Conservation (phyloP, 83 land plant species). For the Picea engelmannii region DNA sequence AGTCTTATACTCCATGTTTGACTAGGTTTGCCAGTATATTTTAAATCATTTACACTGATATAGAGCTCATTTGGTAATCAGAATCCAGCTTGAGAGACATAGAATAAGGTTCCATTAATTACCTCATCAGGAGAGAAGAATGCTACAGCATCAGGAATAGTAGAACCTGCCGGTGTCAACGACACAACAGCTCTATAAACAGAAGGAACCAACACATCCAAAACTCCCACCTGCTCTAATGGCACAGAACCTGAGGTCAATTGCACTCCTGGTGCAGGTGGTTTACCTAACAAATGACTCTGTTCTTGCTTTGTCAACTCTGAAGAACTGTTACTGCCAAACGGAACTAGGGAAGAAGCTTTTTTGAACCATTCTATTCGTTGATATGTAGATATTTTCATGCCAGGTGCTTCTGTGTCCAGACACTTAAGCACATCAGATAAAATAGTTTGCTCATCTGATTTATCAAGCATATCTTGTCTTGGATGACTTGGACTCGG, state of each 20-base stretch:
- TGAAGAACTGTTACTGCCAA: constrained; percentile 19
- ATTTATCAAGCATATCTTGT: constrained; percentile 19
- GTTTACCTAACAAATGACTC: constrained; percentile 27
- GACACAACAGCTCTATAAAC: constrained; percentile 86
- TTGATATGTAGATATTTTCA: constrained; percentile 60
- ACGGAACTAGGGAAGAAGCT: constrained; percentile 40
- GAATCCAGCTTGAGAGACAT: background rate
- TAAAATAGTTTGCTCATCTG: constrained; percentile 31
- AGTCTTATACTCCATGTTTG: background rate
- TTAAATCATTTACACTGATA: background rate
- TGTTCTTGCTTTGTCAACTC: constrained; percentile 32
- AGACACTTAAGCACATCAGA: constrained; percentile 49
- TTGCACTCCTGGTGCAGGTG: constrained; percentile 13
- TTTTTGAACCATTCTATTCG: constrained; percentile 78
- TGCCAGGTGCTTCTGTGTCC: constrained; percentile 54
- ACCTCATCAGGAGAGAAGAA: constrained; percentile 98
- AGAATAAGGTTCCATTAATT: background rate
- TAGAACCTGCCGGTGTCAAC: constrained; percentile 84
- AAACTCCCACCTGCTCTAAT: constrained; percentile 62
- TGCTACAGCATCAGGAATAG: constrained; percentile 85
- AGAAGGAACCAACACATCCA: constrained; percentile 78
- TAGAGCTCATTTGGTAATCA: background rate
- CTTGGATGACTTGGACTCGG: constrained; percentile 9
- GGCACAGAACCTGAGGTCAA: constrained; percentile 22
- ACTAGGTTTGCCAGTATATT: background rate